Conservation (phyloP, 2,329 filamentous ascomycete species). For the Gremmenia infestans region DNA sequence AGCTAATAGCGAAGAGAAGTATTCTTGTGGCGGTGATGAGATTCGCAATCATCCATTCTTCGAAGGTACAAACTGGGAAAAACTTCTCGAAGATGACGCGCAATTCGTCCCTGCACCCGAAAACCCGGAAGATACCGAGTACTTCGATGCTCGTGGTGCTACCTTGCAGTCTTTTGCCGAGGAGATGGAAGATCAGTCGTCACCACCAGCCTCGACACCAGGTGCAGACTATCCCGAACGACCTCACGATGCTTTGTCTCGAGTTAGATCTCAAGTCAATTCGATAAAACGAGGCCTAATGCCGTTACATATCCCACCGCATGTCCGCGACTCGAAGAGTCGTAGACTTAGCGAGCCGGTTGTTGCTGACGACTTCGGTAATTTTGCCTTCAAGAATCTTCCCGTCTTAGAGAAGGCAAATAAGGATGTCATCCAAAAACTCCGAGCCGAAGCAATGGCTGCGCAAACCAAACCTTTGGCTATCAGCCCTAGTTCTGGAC, state of each 20-base stretch:
- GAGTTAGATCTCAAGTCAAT: constrained; percentile 81
- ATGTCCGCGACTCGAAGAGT: constrained; percentile 86
- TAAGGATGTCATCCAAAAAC: constrained; percentile 96
- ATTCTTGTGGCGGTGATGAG: constrained; percentile 77
- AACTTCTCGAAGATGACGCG: constrained; percentile 87
- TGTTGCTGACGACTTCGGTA: constrained; percentile 87
- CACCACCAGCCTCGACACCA: constrained; percentile 65
- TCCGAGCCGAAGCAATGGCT: constrained; percentile 84
- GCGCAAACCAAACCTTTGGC: constrained; percentile 47
- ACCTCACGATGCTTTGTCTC: constrained; percentile 89
- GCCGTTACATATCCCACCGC: constrained; percentile 92
- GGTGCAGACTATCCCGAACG: constrained; percentile 78
- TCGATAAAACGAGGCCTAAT: constrained; percentile 87
- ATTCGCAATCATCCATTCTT: constrained; percentile 92
- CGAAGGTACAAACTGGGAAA: constrained; percentile 79
- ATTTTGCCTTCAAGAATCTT: constrained; percentile 94
- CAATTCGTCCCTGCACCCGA: constrained; percentile 91
- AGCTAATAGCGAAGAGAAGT: constrained; percentile 80
- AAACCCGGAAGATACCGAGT: constrained; percentile 95
- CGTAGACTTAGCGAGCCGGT: constrained; percentile 88
- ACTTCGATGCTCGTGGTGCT: constrained; percentile 89
- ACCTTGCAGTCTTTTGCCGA: constrained; percentile 89
- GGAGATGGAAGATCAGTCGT: constrained; percentile 84
- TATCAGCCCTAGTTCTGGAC: constrained; percentile 18
- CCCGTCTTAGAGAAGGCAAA: constrained; percentile 96